Evolutionary conservation across 345 rosid genomes (phyloP).

Genomic region (Adansonia digitata): DNA sequence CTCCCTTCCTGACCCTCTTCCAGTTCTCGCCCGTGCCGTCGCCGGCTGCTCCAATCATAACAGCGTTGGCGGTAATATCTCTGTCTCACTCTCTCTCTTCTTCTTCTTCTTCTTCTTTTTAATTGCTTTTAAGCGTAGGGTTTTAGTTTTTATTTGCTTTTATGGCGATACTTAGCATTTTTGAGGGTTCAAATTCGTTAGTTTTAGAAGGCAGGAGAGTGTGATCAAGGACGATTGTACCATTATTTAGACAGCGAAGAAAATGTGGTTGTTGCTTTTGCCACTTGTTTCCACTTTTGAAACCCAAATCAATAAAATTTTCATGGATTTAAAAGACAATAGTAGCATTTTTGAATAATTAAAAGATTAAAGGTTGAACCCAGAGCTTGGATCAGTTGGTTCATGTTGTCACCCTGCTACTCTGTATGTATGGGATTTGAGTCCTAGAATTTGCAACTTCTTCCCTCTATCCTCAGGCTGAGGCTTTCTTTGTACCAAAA

Average conservation of each 20-base stretch:
- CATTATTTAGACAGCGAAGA: neutral
- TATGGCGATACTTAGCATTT: neutral
- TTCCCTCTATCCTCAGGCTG: no score
- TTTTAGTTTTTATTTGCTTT: neutral
- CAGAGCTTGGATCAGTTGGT: no score
- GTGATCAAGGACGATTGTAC: neutral
- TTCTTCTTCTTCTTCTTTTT: neutral
- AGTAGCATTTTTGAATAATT: neutral
- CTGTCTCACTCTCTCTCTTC: neutral
- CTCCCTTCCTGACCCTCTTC: constrained; percentile 46
- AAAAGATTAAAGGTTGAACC: neutral
- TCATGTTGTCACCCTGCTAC: no score
- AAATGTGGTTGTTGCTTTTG: neutral
- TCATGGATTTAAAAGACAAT: neutral
- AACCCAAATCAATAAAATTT: neutral
- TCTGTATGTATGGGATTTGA: no score
- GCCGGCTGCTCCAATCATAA: constrained; percentile 76
- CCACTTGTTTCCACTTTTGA: neutral
- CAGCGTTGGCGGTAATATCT: constrained; percentile 53
- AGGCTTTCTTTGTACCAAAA: no score
- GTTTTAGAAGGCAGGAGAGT: neutral
- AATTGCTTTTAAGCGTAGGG: neutral
- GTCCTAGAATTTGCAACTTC: no score
- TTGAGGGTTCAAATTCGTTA: neutral
- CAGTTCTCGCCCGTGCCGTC: constrained; percentile 56